A percentile compares a stretch with the other conserved stretches of the same genome.
Evolutionary conservation across 805 yeast genomes (phyloP).

Genomic region (Lipomyces chichibuensis): DNA sequence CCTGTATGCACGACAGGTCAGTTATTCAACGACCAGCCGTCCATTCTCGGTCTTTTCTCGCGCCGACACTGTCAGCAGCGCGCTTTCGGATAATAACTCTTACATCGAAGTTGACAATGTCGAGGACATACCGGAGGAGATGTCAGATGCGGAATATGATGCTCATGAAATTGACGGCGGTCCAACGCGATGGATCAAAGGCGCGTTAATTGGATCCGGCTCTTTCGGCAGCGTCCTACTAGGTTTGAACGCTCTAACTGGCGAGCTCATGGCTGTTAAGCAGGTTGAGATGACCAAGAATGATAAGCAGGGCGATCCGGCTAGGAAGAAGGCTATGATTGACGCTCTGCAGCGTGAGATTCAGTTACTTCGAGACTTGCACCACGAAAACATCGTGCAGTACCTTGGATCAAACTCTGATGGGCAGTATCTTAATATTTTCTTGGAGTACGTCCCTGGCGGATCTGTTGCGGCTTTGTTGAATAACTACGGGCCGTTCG

Average conservation of each 20-base stretch:
- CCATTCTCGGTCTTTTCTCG: conserved; percentile 23
- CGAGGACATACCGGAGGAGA: conserved; percentile 32
- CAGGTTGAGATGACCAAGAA: conserved; percentile 66
- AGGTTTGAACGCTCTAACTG: conserved; percentile 89
- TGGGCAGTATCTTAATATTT: conserved; percentile 72
- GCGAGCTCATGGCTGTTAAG: conserved; percentile 96
- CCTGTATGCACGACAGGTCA: conserved; percentile 4
- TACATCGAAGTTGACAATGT: conserved; percentile 33
- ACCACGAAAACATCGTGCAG: conserved; percentile 90
- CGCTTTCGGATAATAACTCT: conserved; percentile 32
- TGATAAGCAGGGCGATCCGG: conserved; percentile 39
- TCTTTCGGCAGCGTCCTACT: conserved; percentile 91
- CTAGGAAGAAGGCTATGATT: conserved; percentile 58
- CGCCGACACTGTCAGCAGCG: conserved; percentile 20
- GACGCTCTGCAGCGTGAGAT: conserved; percentile 81
- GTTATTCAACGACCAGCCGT: conserved; percentile 4
- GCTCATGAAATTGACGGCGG: conserved; percentile 50
- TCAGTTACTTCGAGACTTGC: conserved; percentile 70
- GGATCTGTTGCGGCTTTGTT: conserved; percentile 73
- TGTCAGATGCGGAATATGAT: conserved; percentile 37
- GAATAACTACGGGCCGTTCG: conserved; percentile 74
- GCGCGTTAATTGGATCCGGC: conserved; percentile 92
- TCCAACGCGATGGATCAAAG: conserved; percentile 87
- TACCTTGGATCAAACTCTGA: conserved; percentile 87
- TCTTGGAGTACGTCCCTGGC: conserved; percentile 74